Evolutionary conservation across 495 filamentous ascomycete genomes (phyloP).

Genomic region (Trichoderma orchidacearum): DNA sequence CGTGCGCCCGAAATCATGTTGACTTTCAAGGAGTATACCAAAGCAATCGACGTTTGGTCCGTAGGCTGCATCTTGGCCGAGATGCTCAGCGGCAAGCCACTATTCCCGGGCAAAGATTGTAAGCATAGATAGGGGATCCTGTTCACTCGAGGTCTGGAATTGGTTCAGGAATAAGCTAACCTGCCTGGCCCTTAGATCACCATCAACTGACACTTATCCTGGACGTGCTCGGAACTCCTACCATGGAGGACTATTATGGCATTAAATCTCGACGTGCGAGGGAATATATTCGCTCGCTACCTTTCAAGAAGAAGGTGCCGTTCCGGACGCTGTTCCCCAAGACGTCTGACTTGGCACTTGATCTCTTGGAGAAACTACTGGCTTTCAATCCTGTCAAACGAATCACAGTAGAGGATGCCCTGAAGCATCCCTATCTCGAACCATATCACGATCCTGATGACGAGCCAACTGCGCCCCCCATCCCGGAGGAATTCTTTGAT

Average conservation of each 20-base stretch:
- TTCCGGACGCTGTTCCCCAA: slow-evolving; percentile 97
- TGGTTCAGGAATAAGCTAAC: too few relatives aligned
- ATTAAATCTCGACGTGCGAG: slow-evolving; percentile 97
- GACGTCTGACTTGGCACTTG: slow-evolving; percentile 83
- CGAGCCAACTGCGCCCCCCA: slow-evolving; percentile 91
- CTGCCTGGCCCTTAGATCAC: too few relatives aligned
- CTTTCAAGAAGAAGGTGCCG: slow-evolving; percentile 99
- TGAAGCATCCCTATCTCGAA: slow-evolving; percentile 96
- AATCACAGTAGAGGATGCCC: slow-evolving; percentile 92
- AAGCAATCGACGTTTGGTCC: slow-evolving; percentile 99
- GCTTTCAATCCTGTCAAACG: slow-evolving; percentile 98
- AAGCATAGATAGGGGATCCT: slow-evolving; percentile 33
- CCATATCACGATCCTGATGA: slow-evolving; percentile 99
- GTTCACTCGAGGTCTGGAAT: too few relatives aligned
- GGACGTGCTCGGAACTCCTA: slow-evolving; percentile 95
- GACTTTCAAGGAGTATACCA: slow-evolving; percentile 99
- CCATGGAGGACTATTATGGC: slow-evolving; percentile 99
- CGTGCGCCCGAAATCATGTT: slow-evolving; percentile 99
- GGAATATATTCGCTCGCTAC: slow-evolving; percentile 96
- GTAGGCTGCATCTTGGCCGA: slow-evolving; percentile 99
- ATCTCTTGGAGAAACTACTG: slow-evolving; percentile 87
- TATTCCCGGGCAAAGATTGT: slow-evolving; percentile 99
- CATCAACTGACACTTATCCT: slow-evolving; percentile 97
- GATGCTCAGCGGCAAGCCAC: slow-evolving; percentile 96
- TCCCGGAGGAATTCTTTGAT: slow-evolving; percentile 98